A percentile compares a stretch with the other conserved stretches of the same genome.
Conservation (phyloP, 2,329 filamentous ascomycete genomes). For the Beauveria asiatica region DNA sequence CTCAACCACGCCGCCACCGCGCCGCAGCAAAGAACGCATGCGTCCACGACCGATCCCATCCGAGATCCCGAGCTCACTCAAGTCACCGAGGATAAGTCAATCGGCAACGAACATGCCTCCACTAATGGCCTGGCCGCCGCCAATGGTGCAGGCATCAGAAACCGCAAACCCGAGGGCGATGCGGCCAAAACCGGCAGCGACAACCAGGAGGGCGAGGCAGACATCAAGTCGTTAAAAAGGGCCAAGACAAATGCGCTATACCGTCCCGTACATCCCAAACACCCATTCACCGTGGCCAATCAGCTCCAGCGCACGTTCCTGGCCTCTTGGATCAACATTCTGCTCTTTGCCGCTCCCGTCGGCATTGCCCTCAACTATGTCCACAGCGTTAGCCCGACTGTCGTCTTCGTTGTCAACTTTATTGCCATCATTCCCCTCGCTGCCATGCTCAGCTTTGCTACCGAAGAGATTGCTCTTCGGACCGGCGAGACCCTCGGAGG, state of each 20-base stretch:
- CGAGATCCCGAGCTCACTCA: slow-evolving; percentile 4
- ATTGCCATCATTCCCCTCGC: slow-evolving; percentile 87
- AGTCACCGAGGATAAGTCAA: slow-evolving; percentile 17
- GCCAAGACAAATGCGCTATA: slow-evolving; percentile 33
- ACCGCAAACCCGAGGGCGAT: slow-evolving; percentile 23
- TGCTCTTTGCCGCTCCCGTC: slow-evolving; percentile 68
- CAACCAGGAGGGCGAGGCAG: slow-evolving; percentile 16
- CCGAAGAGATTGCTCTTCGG: slow-evolving; percentile 77
- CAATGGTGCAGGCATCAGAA: slow-evolving; percentile 20
- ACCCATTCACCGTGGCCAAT: slow-evolving; percentile 50
- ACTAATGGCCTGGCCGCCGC: slow-evolving; percentile 16
- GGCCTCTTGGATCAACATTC: slow-evolving; percentile 77
- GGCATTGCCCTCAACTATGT: slow-evolving; percentile 70
- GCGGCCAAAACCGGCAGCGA: slow-evolving; percentile 12
- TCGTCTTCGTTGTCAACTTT: slow-evolving; percentile 83
- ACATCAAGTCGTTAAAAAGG: slow-evolving; percentile 32
- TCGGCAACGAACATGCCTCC: slow-evolving; percentile 15
- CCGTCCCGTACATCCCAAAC: slow-evolving; percentile 39
- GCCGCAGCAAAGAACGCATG: slow-evolving; percentile 18
- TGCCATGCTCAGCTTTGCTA: slow-evolving; percentile 77
- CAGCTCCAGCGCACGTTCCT: slow-evolving; percentile 69
- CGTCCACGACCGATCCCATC: slow-evolving; percentile 12
- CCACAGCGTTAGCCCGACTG: slow-evolving; percentile 42
- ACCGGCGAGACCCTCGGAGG: slow-evolving; percentile 83
- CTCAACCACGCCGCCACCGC: slow-evolving; percentile 29